phyloP scores from a whole-genome alignment of 192 early-diverging fungal genomes.

The Entomortierella parvispora region DNA sequence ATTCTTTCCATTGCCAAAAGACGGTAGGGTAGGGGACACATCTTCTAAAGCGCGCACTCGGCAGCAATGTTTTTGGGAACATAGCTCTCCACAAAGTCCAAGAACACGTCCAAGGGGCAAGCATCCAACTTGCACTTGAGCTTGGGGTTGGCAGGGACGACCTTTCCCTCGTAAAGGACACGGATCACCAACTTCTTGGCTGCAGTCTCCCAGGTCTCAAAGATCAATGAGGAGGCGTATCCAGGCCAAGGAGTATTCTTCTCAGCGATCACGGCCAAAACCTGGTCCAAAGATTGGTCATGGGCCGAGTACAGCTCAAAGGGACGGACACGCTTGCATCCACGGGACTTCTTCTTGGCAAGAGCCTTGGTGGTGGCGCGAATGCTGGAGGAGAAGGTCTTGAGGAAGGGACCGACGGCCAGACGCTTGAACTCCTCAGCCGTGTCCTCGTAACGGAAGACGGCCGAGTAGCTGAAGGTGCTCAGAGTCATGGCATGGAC shows the following conservation, averaged over 20 bases:
- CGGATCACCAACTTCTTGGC: conserved; percentile 53
- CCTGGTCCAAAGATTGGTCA: conserved; percentile 57
- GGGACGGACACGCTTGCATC: conserved; percentile 6
- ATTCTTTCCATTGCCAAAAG: no score
- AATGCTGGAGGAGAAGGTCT: conserved; percentile 6
- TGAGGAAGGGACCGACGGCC: conserved; percentile 55
- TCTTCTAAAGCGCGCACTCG: conserved; percentile 10
- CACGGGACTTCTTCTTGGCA: neutral
- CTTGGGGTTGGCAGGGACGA: conserved; percentile 17
- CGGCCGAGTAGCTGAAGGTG: conserved; percentile 9
- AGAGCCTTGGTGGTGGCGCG: neutral
- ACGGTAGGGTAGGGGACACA: no score
- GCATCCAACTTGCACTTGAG: conserved; percentile 11
- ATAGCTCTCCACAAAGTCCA: conserved; percentile 19
- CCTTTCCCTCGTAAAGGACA: conserved; percentile 64
- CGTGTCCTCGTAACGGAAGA: conserved; percentile 29
- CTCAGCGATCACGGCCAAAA: conserved; percentile 52
- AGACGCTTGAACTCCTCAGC: conserved; percentile 51
- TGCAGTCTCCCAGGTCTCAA: conserved; percentile 62
- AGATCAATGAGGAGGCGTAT: conserved; percentile 60
- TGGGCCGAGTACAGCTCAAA: conserved; percentile 64
- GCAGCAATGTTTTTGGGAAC: conserved; percentile 4
- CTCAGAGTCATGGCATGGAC: conserved; percentile 1
- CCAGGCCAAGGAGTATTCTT: conserved; percentile 62
- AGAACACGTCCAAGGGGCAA: conserved; percentile 6